Percentiles rank a stretch among this genome's conserved stretches.
Conservation (phyloP, 805 yeast genomes). For the Candida dajiaensis region DNA sequence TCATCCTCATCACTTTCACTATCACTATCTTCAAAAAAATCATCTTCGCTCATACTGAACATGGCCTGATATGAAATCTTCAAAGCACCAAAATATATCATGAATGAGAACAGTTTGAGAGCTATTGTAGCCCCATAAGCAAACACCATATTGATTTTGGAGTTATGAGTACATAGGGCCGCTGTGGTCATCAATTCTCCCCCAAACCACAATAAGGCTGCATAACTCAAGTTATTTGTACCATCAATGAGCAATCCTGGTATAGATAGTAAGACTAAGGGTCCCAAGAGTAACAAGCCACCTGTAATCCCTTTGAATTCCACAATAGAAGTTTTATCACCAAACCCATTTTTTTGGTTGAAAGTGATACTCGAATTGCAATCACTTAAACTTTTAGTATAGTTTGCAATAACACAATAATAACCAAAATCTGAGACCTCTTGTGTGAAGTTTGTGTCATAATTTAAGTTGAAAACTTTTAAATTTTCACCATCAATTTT, state of each 20-base stretch:
- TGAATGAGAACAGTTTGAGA: neutral
- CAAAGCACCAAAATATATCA: neutral
- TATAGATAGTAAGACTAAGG: neutral
- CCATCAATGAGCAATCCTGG: neutral
- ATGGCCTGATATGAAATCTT: neutral
- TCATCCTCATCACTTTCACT: neutral
- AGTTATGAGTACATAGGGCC: neutral
- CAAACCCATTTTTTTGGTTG: neutral
- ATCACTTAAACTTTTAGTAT: neutral
- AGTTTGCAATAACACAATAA: neutral
- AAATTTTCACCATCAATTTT: neutral
- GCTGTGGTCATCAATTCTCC: neutral
- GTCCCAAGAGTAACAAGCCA: neutral
- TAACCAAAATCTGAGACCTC: neutral
- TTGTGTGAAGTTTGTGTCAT: neutral
- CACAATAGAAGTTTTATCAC: neutral
- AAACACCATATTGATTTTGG: no score
- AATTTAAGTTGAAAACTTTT: neutral
- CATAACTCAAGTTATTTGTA: neutral
- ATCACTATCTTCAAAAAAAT: neutral
- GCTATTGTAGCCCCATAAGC: no score
- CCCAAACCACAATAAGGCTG: neutral
- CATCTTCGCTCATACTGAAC: neutral
- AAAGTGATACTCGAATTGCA: neutral
- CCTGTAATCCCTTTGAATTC: neutral